Percentiles rank a stretch among this genome's conserved stretches.
Conservation (phyloP, 1,284 basidiomycete genomes). For the Irpex sp. region DNA sequence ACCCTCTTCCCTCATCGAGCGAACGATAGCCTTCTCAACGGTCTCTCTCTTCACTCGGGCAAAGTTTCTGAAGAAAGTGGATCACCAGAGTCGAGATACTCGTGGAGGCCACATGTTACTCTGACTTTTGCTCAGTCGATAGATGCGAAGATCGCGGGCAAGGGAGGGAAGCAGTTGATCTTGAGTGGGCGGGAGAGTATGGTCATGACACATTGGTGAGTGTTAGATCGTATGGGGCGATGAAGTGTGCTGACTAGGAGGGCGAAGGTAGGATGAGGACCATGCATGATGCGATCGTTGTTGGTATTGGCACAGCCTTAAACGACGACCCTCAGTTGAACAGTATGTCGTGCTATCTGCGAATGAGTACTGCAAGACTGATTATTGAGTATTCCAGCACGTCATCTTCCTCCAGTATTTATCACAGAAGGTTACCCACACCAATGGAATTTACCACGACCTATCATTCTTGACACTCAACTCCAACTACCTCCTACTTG, state of each 20-base stretch:
- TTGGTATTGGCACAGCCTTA: slow-evolving; percentile 86
- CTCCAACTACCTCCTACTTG: slow-evolving; percentile 64
- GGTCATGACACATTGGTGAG: slow-evolving; percentile 91
- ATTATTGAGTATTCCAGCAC: slow-evolving; percentile 32
- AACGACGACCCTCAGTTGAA: slow-evolving; percentile 94
- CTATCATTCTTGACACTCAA: slow-evolving; percentile 78
- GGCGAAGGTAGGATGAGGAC: slow-evolving; percentile 62
- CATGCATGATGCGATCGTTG: slow-evolving; percentile 88
- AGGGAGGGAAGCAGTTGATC: slow-evolving; percentile 66
- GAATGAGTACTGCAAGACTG: background rate
- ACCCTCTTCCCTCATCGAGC: background rate
- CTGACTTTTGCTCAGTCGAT: slow-evolving; percentile 94
- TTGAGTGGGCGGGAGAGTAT: slow-evolving; percentile 87
- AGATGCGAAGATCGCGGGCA: slow-evolving; percentile 89
- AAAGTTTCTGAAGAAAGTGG: slow-evolving; percentile 6
- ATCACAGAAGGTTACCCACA: slow-evolving; percentile 26
- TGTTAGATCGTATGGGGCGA: background rate
- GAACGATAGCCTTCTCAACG: slow-evolving; percentile 4
- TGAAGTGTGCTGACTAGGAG: background rate
- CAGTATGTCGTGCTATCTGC: slow-evolving; percentile 42
- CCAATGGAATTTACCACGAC: slow-evolving; percentile 57
- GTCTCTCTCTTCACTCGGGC: slow-evolving; percentile 17
- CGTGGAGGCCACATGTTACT: slow-evolving; percentile 58
- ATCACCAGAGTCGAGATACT: slow-evolving; percentile 13
- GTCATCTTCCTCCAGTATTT: slow-evolving; percentile 46